phyloP scores from a whole-genome alignment of 805 yeast genomes.

The Yarrowia osloensis region DNA sequence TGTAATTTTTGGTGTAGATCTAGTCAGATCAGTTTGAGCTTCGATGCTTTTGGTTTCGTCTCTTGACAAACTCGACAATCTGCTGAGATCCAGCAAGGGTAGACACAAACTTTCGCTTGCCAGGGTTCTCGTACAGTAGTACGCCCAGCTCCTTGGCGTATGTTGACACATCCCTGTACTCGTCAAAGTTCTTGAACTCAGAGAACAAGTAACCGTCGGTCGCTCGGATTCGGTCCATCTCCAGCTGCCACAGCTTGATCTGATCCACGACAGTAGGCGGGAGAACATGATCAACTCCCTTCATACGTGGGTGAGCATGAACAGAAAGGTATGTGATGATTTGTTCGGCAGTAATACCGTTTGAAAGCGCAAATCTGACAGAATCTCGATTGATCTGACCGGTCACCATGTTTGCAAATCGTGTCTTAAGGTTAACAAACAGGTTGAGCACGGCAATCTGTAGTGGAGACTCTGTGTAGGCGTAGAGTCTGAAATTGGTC shows the following conservation, averaged over 20 bases:
- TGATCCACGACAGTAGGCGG: constrained; percentile 99
- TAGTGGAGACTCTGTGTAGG: constrained; percentile 90
- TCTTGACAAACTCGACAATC: constrained; percentile 83
- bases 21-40: not conserved
- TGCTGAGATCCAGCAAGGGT: constrained; percentile 84
- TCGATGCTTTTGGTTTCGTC: constrained; percentile 1
- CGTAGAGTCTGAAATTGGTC: constrained; percentile 89
- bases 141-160: constrained; percentile 94
- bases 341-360: constrained; percentile 95
- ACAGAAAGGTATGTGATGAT: constrained; percentile 83
- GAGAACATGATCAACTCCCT: constrained; percentile 58
- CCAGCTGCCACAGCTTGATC: constrained; percentile 93
- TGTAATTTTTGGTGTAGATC: not conserved
- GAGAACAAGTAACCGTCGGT: constrained; percentile 85
- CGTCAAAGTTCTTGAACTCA: constrained; percentile 76
- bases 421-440: constrained; percentile 79
- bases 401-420: constrained; percentile 89
- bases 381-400: constrained; percentile 94
- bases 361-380: constrained; percentile 74
- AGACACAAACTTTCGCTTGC: constrained; percentile 75
- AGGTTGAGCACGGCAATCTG: constrained; percentile 90
- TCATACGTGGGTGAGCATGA: constrained; percentile 94
- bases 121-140: constrained; percentile 78
- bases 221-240: constrained; percentile 85
- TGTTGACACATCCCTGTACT: constrained; percentile 66